Conservation (phyloP, 495 filamentous ascomycete genomes). For the Penicillium soppii region DNA sequence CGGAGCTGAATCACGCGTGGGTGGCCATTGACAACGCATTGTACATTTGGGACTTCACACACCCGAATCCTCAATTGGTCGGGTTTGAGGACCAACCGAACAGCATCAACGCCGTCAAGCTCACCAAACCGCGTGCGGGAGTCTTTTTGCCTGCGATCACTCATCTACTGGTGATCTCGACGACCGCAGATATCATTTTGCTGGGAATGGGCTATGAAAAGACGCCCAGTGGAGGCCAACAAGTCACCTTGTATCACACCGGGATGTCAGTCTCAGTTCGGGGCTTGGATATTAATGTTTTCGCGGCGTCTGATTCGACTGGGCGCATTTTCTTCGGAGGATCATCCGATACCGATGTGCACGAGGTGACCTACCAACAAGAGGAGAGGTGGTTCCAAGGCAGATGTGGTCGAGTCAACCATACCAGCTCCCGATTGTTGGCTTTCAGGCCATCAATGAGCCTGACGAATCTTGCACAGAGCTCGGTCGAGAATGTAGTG, state of each 20-base stretch:
- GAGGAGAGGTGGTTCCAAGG: slow-evolving; percentile 94
- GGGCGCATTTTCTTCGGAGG: slow-evolving; percentile 93
- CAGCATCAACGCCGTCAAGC: slow-evolving; percentile 79
- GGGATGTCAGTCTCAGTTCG: slow-evolving; percentile 72
- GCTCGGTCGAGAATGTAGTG: slow-evolving; percentile 59
- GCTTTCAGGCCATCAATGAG: slow-evolving; percentile 62
- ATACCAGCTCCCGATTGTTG: slow-evolving; percentile 73
- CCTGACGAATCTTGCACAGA: slow-evolving; percentile 43
- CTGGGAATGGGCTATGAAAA: slow-evolving; percentile 70
- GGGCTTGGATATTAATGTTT: slow-evolving; percentile 68
- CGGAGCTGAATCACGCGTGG: slow-evolving; percentile 92
- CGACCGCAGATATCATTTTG: slow-evolving; percentile 75
- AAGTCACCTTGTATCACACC: slow-evolving; percentile 78
- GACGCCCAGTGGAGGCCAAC: slow-evolving; percentile 60
- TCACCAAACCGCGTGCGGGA: slow-evolving; percentile 72
- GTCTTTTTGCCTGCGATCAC: slow-evolving; percentile 85
- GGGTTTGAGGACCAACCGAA: slow-evolving; percentile 88
- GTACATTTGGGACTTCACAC: slow-evolving; percentile 97
- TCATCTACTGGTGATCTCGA: slow-evolving; percentile 85
- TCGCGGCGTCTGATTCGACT: slow-evolving; percentile 70
- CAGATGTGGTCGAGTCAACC: slow-evolving; percentile 78
- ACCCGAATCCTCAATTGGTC: slow-evolving; percentile 80
- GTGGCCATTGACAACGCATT: slow-evolving; percentile 91
- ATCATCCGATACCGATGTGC: slow-evolving; percentile 76
- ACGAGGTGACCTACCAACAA: slow-evolving; percentile 92